These are phyloP conservation scores for Curvularia sp. DNA, from an alignment of 2,329 filamentous ascomycete species.

Conservation along the genomic window DNA sequence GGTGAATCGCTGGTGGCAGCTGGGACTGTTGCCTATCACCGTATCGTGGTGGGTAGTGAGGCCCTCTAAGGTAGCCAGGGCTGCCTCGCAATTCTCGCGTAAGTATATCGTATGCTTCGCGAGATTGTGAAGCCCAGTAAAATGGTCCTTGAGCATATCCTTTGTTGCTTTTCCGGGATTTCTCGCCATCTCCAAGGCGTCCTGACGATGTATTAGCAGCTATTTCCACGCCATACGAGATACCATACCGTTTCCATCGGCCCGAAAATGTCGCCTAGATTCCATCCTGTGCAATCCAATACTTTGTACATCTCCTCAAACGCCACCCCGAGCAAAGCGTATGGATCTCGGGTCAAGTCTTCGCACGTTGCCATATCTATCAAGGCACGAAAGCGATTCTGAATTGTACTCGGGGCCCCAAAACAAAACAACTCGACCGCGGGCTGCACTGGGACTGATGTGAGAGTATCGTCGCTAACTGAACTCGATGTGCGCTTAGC, in stretches of 20 bases:
- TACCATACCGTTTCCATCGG: slow-evolving; percentile 39
- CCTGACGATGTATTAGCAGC: slow-evolving; percentile 23
- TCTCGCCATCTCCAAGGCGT: slow-evolving; percentile 30
- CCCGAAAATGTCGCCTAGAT: slow-evolving; percentile 41
- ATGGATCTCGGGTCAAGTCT: slow-evolving; percentile 42
- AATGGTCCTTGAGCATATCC: slow-evolving; percentile 30
- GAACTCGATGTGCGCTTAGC: slow-evolving; percentile 23
- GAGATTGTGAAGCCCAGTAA: slow-evolving; percentile 48
- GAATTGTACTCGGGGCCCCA: slow-evolving; percentile 30
- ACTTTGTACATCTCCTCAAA: slow-evolving; percentile 43
- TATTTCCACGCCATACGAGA: neutral
- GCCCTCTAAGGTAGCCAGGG: slow-evolving; percentile 36
- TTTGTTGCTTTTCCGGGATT: slow-evolving; percentile 26
- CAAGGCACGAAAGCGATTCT: slow-evolving; percentile 27
- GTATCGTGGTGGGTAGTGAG: slow-evolving; percentile 32
- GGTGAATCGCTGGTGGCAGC: slow-evolving; percentile 18
- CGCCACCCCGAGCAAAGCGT: slow-evolving; percentile 41
- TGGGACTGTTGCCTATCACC: slow-evolving; percentile 10
- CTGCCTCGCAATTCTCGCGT: slow-evolving; percentile 46
- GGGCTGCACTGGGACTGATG: neutral
- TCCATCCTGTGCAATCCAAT: slow-evolving; percentile 43
- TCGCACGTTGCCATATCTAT: slow-evolving; percentile 18
- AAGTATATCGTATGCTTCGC: slow-evolving; percentile 51
- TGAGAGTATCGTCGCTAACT: slow-evolving; percentile 23
- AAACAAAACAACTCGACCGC: slow-evolving; percentile 41